These are phyloP conservation scores for Secale cereale DNA, from an alignment of 176 grass and related monocot genomes.

Conservation along the genomic window DNA sequence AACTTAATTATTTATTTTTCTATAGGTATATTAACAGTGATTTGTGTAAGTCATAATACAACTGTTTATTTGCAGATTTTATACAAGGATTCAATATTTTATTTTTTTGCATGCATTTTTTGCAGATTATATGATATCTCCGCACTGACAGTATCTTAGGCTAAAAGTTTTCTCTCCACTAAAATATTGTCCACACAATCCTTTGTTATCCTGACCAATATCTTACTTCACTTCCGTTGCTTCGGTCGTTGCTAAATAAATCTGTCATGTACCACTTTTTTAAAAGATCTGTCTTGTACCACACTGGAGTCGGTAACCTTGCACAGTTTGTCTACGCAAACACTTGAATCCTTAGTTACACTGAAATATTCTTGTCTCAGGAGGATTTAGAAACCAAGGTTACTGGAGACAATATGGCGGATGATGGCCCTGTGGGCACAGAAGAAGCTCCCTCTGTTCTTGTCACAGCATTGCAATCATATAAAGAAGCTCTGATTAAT, in stretches of 20 bases:
- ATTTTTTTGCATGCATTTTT: background rate
- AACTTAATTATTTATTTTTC: background rate
- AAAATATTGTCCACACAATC: background rate
- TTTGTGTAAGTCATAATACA: background rate
- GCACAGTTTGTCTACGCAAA: background rate
- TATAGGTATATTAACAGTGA: background rate
- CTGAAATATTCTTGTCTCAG: conserved; percentile 27
- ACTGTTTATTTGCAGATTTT: background rate
- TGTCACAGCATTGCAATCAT: too few relatives aligned
- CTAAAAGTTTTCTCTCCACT: background rate
- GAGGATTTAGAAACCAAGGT: conserved; percentile 50
- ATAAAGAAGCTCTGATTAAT: too few relatives aligned
- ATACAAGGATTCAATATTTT: background rate
- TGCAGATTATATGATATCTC: background rate
- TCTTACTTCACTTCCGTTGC: background rate
- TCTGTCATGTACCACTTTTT: background rate
- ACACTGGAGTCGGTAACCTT: background rate
- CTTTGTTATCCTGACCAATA: background rate
- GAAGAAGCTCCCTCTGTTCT: conserved; percentile 49
- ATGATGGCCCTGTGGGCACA: conserved; percentile 22
- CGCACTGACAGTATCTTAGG: too few relatives aligned
- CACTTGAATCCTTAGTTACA: background rate
- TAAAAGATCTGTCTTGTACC: background rate
- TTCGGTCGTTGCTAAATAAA: background rate
- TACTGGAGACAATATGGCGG: conserved; percentile 32